These are phyloP conservation scores for Russula vinacea DNA, from an alignment of 768 basidiomycete genomes.

Conservation along the genomic window DNA sequence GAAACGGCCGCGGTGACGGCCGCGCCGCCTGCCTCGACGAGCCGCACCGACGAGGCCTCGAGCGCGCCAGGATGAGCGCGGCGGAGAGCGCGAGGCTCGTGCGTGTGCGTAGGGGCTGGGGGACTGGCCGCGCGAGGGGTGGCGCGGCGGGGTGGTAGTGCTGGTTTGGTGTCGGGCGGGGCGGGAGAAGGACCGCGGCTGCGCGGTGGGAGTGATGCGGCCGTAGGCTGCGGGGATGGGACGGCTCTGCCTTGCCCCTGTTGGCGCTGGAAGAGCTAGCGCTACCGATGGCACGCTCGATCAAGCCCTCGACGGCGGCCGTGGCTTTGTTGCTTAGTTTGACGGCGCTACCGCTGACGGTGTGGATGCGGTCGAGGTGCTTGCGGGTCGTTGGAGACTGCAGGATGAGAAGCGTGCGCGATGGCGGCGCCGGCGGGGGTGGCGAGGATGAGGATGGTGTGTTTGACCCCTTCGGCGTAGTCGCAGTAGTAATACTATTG, in stretches of 20 bases:
- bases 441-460: neutral
- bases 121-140: conserved; percentile 7
- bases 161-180: conserved; percentile 5
- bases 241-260: conserved; percentile 14
- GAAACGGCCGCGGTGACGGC: conserved; percentile 28
- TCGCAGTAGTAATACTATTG: neutral
- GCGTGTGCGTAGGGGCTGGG: conserved; percentile 14
- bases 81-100: conserved; percentile 24
- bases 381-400: conserved; percentile 29
- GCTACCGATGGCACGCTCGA: conserved; percentile 7
- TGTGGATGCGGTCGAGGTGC: conserved; percentile 21
- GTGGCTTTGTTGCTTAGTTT: conserved; percentile 27
- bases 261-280: neutral
- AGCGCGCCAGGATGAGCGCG: conserved; percentile 24
- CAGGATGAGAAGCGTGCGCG: conserved; percentile 27
- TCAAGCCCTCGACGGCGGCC: conserved; percentile 17
- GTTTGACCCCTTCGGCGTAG: neutral
- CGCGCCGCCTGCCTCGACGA: conserved; percentile 22
- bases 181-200: conserved; percentile 18
- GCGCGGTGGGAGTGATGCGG: conserved; percentile 21
- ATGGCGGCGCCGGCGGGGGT: conserved; percentile 17
- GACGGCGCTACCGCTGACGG: conserved; percentile 26
- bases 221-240: no score
- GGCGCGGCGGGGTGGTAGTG: conserved; percentile 4
- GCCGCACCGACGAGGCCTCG: conserved; percentile 10